These are phyloP conservation scores for Phytophthora sansomeana DNA, from an alignment of 352 stramenopile species.

Conservation along the genomic window DNA sequence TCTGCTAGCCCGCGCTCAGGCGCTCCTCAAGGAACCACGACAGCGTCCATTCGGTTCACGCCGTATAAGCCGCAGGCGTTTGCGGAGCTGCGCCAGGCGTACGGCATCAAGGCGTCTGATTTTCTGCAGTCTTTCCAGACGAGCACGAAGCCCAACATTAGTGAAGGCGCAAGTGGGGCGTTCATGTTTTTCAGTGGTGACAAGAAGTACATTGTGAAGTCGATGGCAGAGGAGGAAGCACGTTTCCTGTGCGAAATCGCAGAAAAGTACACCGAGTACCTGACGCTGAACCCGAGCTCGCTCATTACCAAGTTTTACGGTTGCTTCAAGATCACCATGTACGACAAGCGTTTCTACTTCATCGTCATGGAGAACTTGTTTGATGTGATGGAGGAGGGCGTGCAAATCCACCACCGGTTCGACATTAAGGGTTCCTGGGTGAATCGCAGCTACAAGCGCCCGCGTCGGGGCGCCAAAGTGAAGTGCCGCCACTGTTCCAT, in stretches of 20 bases:
- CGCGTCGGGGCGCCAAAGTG: conserved; percentile 74
- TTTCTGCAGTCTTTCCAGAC: conserved; percentile 83
- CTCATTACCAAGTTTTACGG: conserved; percentile 92
- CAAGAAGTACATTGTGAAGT: conserved; percentile 93
- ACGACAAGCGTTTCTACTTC: conserved; percentile 92
- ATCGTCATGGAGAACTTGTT: conserved; percentile 95
- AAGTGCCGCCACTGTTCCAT: conserved; percentile 90
- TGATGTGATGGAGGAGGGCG: conserved; percentile 64
- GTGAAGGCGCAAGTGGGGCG: conserved; percentile 89
- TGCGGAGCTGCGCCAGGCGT: conserved; percentile 75
- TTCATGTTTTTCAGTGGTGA: conserved; percentile 94
- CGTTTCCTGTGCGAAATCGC: conserved; percentile 87
- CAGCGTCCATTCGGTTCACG: conserved; percentile 70
- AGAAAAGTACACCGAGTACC: conserved; percentile 86
- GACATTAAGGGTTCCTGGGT: conserved; percentile 95
- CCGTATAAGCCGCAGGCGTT: conserved; percentile 81
- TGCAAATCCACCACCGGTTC: conserved; percentile 87
- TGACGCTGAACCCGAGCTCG: conserved; percentile 75
- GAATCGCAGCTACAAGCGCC: conserved; percentile 85
- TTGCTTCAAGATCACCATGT: conserved; percentile 91
- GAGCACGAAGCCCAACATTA: conserved; percentile 90
- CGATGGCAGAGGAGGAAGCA: conserved; percentile 83
- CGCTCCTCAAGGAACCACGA: conserved; percentile 16
- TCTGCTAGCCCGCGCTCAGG: conserved; percentile 12
- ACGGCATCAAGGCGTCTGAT: conserved; percentile 65